Conservation (phyloP, 2,329 filamentous ascomycete species). For the Venturia asperata region DNA sequence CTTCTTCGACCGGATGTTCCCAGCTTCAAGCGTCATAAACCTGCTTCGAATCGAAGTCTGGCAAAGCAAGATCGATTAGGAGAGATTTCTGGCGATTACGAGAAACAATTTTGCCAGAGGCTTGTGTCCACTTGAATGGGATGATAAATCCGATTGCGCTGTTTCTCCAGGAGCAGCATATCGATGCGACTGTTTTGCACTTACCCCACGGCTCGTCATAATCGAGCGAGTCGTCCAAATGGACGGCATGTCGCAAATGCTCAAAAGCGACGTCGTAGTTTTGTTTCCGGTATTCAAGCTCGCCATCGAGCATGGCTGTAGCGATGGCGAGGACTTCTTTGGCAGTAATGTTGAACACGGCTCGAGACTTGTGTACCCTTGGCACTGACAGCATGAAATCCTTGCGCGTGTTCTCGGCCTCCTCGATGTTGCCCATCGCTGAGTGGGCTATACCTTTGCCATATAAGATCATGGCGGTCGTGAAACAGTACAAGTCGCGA, state of each 20-base stretch:
- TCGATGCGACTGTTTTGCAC: neutral
- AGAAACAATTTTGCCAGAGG: neutral
- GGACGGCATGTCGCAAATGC: slow-evolving; percentile 51
- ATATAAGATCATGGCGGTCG: slow-evolving; percentile 62
- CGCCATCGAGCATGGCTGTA: slow-evolving; percentile 61
- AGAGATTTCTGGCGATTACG: neutral
- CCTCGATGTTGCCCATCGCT: slow-evolving; percentile 46
- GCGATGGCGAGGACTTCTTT: slow-evolving; percentile 55
- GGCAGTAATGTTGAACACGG: slow-evolving; percentile 62
- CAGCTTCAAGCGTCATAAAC: neutral
- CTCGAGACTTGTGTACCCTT: slow-evolving; percentile 52
- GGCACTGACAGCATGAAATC: slow-evolving; percentile 47
- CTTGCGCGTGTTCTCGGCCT: slow-evolving; percentile 47
- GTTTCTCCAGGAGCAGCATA: neutral
- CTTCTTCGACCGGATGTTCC: neutral
- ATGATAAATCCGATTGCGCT: neutral
- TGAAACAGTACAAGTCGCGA: slow-evolving; percentile 56
- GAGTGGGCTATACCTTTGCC: slow-evolving; percentile 61
- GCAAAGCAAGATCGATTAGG: neutral
- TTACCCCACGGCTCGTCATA: slow-evolving; percentile 65
- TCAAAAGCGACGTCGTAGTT: slow-evolving; percentile 54
- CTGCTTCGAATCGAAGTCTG: neutral
- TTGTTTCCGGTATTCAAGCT: slow-evolving; percentile 61
- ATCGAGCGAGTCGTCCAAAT: slow-evolving; percentile 54
- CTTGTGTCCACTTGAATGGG: neutral